Base-by-base conservation (phyloP, 2,329 filamentous ascomycete species). In the Calonectria hawksworthii region DNA sequence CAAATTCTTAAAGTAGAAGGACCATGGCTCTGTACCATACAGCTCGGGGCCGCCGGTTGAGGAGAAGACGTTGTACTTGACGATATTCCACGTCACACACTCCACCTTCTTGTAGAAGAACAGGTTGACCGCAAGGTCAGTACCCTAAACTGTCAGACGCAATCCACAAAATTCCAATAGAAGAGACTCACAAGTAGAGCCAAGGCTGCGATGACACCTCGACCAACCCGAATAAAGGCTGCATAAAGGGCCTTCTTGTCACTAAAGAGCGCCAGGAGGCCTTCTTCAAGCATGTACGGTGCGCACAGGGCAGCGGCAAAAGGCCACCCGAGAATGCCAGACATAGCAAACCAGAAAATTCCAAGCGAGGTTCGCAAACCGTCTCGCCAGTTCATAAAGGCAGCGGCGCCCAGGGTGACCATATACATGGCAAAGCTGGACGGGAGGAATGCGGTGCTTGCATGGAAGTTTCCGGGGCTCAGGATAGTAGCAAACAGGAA, bases 391-490 rank as follows among this genome's bases (percentile, higher is more conserved):
- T 98, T 95, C 91, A 99, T 94, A 84, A 99, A 99, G 0, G 95
- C 92, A 1, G 96, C 91, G 70, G 96, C 92, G 14, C 96, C 97
- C 10, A 99, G 88, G 90, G 97, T 97, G 18, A 92, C 93, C 74
- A 93, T 94, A 84, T 98, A 98, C 97, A 99, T 99, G 82, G 97
- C 94, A 82, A 99, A 99, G 84, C 94, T 98, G 11, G 96, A 98
- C 0, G 97, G 97, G 7, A 99, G 88, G 82, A 95, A 98, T 8
- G 96, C 93, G 1, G 94, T 91, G 72, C 95, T 95, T 6, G 97
- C 94, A 85, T 98, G 95, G 83, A 98, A 99, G 90, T 98, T 98
- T 54, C 97, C 97, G 0, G 97, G 95, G 75, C 94, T 98, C 73
- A 93, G 92, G 65, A 95, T 87, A 74, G 94, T 93, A 54, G 94